phyloP scores from a whole-genome alignment of 2,329 filamentous ascomycete genomes.

The Biscogniauxia marginata region DNA sequence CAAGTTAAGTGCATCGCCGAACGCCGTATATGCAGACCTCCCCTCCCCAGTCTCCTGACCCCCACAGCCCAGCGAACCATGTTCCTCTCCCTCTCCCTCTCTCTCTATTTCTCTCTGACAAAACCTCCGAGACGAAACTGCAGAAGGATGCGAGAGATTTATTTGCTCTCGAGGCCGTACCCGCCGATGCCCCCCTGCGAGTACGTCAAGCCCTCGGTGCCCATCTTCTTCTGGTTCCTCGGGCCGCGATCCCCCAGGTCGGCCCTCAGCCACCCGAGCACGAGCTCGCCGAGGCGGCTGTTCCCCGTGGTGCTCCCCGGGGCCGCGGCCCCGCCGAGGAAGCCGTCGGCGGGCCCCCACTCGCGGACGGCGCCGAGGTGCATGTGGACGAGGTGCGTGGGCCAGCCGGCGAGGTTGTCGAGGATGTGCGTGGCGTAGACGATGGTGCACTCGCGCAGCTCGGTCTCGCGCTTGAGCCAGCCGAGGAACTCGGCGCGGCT shows the following conservation, averaged over 20 bases:
- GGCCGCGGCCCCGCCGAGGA: slow-evolving; percentile 54
- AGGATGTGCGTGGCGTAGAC: slow-evolving; percentile 98
- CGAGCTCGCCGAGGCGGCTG: slow-evolving; percentile 80
- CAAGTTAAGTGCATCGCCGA: slow-evolving; percentile 23
- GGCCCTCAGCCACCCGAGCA: slow-evolving; percentile 80
- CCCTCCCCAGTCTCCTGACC: neutral
- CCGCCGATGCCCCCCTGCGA: slow-evolving; percentile 52
- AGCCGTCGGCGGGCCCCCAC: slow-evolving; percentile 72
- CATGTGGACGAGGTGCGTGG: slow-evolving; percentile 95
- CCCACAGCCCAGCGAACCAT: slow-evolving; percentile 6
- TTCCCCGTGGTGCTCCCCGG: slow-evolving; percentile 58
- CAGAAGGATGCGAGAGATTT: neutral
- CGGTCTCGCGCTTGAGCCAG: slow-evolving; percentile 86
- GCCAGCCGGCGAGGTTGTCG: slow-evolving; percentile 93
- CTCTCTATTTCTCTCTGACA: neutral
- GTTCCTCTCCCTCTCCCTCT: neutral
- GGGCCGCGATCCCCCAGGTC: slow-evolving; percentile 80
- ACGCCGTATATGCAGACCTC: neutral
- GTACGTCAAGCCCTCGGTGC: slow-evolving; percentile 65
- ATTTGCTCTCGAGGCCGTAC: slow-evolving; percentile 54
- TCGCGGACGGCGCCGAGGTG: slow-evolving; percentile 83
- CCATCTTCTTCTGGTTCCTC: slow-evolving; percentile 56
- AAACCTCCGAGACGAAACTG: neutral
- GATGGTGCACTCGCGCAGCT: slow-evolving; percentile 78
- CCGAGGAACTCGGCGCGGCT: slow-evolving; percentile 79